phyloP scores from a whole-genome alignment of 768 basidiomycete genomes.

The Lactarius indigo region DNA sequence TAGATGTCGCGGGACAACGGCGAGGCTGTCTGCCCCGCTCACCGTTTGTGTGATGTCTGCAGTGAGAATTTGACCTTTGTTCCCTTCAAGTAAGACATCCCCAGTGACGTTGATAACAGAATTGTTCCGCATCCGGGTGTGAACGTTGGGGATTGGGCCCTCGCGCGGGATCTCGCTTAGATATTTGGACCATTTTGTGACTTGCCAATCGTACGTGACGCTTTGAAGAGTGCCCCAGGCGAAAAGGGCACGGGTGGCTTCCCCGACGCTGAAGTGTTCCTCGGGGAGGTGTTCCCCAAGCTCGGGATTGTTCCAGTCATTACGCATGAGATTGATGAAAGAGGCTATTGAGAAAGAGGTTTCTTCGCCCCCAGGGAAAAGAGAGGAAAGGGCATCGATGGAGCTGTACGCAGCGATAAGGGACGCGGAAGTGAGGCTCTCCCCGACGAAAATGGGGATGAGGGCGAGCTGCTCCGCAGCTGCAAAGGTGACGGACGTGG shows the following conservation, averaged over 20 bases:
- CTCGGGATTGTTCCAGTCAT: constrained; percentile 65
- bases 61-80: constrained; percentile 68
- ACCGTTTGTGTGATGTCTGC: constrained; percentile 71
- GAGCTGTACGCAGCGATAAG: constrained; percentile 72
- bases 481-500: constrained; percentile 57
- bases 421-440: constrained; percentile 73
- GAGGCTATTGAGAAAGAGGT: constrained; percentile 78
- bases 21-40: constrained; percentile 34
- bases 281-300: constrained; percentile 52
- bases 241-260: constrained; percentile 66
- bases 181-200: constrained; percentile 61
- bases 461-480: constrained; percentile 70
- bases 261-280: constrained; percentile 58
- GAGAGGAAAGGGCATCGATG: constrained; percentile 65
- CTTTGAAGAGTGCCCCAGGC: constrained; percentile 81
- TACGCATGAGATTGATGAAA: constrained; percentile 74
- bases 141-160: constrained; percentile 35
- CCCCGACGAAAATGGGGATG: constrained; percentile 68
- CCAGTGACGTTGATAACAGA: constrained; percentile 73
- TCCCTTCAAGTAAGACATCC: constrained; percentile 64
- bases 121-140: constrained; percentile 23
- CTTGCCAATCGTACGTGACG: constrained; percentile 78
- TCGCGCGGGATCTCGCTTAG: constrained; percentile 65
- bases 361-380: constrained; percentile 74
- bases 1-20: constrained; percentile 26